Conservation (phyloP, 164 flowering plant species). For the Sextonia rubra region DNA sequence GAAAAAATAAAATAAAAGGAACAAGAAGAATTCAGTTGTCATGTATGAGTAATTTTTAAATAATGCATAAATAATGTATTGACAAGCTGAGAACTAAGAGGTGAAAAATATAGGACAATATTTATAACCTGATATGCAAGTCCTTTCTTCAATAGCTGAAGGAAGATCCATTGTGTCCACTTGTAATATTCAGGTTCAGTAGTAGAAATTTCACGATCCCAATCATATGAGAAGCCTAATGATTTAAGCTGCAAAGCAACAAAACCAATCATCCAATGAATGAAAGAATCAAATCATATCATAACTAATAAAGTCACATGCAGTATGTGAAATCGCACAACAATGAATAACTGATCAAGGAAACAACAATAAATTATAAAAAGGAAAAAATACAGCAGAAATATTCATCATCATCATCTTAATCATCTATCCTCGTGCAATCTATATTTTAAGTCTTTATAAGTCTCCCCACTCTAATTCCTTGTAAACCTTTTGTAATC, state of each 20-base stretch:
- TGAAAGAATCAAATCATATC: neutral
- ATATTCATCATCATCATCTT: neutral
- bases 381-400: neutral
- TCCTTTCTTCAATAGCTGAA: constrained; percentile 85
- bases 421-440: too few species aligned
- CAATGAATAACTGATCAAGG: neutral
- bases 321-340: neutral
- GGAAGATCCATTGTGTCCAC: constrained; percentile 99
- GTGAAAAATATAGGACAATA: neutral
- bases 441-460: too few species aligned
- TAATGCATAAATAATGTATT: neutral
- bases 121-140: constrained; percentile 81
- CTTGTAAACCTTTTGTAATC: too few species aligned
- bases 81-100: neutral
- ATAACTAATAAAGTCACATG: neutral
- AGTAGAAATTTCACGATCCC: constrained; percentile 97
- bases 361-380: neutral
- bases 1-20: neutral
- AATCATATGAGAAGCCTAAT: constrained; percentile 95
- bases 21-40: neutral
- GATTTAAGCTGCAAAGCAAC: constrained; percentile 60
- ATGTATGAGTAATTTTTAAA: neutral
- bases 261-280: neutral
- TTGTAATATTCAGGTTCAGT: constrained; percentile 87
- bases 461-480: too few species aligned